Conservation (phyloP, 495 filamentous ascomycete genomes). For the Xylaria venustula region DNA sequence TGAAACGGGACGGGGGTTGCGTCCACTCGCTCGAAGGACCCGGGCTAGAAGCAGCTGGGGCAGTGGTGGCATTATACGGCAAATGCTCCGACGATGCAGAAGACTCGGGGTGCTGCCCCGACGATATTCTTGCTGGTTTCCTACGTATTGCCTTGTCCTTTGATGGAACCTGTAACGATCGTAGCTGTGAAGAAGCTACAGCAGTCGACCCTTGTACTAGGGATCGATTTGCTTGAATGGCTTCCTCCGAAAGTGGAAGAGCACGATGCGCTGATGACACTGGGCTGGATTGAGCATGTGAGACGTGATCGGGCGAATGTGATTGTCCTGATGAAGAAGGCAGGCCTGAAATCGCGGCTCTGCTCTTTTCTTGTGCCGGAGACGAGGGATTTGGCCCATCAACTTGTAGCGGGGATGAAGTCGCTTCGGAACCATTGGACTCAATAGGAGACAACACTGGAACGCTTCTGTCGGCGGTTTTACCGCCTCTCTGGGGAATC, state of each 20-base stretch:
- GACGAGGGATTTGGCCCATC: neutral
- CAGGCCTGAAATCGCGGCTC: neutral
- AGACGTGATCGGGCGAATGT: constrained; percentile 14
- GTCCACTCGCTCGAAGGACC: constrained; percentile 32
- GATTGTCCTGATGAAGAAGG: constrained; percentile 11
- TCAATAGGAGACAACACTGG: constrained; percentile 19
- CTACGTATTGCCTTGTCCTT: constrained; percentile 36
- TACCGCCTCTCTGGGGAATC: constrained; percentile 46
- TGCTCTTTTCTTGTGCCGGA: neutral
- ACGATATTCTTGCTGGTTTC: constrained; percentile 35
- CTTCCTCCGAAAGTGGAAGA: constrained; percentile 34
- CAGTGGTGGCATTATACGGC: constrained; percentile 23
- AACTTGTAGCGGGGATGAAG: constrained; percentile 13
- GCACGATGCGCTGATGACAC: constrained; percentile 32
- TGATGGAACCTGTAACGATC: constrained; percentile 22
- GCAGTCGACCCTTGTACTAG: neutral
- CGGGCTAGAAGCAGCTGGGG: constrained; percentile 16
- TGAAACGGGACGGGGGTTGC: constrained; percentile 69
- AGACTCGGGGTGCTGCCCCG: constrained; percentile 29
- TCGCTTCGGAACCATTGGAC: constrained; percentile 22
- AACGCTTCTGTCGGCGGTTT: constrained; percentile 26
- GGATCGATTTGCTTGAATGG: constrained; percentile 8
- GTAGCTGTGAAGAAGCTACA: constrained; percentile 14
- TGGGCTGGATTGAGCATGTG: neutral
- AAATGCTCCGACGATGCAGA: constrained; percentile 39